Evolutionary conservation across 2,329 filamentous ascomycete species (phyloP).

Genomic region (Sporothrix brunneoviolacea): DNA sequence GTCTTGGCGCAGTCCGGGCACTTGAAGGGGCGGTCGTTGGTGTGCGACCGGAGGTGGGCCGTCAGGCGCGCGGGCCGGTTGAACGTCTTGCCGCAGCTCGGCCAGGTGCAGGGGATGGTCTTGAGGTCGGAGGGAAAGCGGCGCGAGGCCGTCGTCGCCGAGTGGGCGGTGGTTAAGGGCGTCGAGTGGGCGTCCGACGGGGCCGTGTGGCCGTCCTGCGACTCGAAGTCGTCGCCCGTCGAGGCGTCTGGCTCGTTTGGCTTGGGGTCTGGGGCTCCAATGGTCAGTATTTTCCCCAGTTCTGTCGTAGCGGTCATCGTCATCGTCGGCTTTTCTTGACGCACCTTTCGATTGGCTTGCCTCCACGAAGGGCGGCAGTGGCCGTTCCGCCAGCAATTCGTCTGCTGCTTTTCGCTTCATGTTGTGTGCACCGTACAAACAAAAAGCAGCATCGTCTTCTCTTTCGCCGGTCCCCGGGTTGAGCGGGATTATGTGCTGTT

Average conservation of each 20-base stretch:
- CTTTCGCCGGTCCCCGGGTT: too few species aligned
- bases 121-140: slow-evolving; percentile 64
- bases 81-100: slow-evolving; percentile 73
- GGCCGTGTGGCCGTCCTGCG: neutral
- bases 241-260: neutral
- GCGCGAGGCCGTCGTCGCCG: slow-evolving; percentile 13
- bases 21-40: slow-evolving; percentile 71
- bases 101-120: slow-evolving; percentile 67
- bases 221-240: slow-evolving; percentile 7
- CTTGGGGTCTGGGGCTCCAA: too few species aligned
- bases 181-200: slow-evolving; percentile 12
- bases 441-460: neutral
- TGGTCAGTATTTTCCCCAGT: too few species aligned
- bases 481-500: neutral
- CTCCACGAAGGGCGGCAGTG: neutral
- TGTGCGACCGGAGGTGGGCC: slow-evolving; percentile 78
- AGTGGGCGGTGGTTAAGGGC: slow-evolving; percentile 13
- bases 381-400: slow-evolving; percentile 7
- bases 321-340: neutral
- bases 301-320: neutral
- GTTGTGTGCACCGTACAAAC: neutral
- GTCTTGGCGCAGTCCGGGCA: slow-evolving; percentile 75
- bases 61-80: slow-evolving; percentile 77
- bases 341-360: neutral
- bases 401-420: slow-evolving; percentile 19